Evolutionary conservation across 1,139 yeast species (phyloP), one percentile per base, ranked within the genome.

Genomic region (Diutina sp.): DNA sequence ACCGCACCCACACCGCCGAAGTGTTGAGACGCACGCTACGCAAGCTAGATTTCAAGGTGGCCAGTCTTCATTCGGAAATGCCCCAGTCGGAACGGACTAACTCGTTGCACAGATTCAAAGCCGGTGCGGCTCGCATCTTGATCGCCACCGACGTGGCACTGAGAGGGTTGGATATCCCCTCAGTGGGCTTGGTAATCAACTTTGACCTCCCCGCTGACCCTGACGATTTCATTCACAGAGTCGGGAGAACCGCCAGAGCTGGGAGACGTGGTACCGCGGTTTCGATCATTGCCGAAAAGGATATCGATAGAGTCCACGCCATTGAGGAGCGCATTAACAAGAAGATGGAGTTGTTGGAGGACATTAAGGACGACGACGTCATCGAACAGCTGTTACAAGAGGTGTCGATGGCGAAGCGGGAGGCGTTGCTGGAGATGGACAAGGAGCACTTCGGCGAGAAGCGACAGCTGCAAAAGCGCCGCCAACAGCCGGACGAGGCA

Each of bases 201-300:
- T 93, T 81, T 66, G 99, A 95, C 67, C 81, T 93, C 46, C 99
- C 99, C 5, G 90, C 95, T 4, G 97, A 93, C 68, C 91, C 99
- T 0, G 98, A 93, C 68, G 97, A 91, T 68, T 95, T 87, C 65
- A 89, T 93, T 58, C 99, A 93, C 72, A 78, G 99, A 68, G 96
- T 91, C n/a, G 99, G 99, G 78, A 90, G 99, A 83, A 93, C 99
- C 21, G 99, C 99, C n/a, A 87, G 99, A 79, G 99, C 99, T 4
- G 98, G 98, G 6, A 78, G 95, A 64, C 73, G 75, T 57, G 80
- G 80, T 62, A 74, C 72, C 57, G 71, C 80, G 5, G 68, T 76
- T 3, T 82, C 95, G 14, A 78, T 93, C 59, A 86, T 93, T 6
- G 82, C 96, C 0, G 97, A 91, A 64, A 83, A 86, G 59, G 99